These are phyloP conservation scores for Malus domestica DNA, from an alignment of 306 rosid species.

Conservation along the genomic window ASM211411v1 NC_041799.1:6552001-6552500, in stretches of 20 bases:
- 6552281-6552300: neutral
- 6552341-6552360: neutral
- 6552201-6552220: neutral
- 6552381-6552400: slow-evolving; percentile 98
- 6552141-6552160: slow-evolving; percentile 68
- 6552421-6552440: slow-evolving; percentile 88
- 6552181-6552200: slow-evolving; percentile 12
- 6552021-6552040: neutral
- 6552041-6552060: neutral
- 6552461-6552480: slow-evolving; percentile 4
- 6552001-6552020: neutral
- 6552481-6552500: neutral
- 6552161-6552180: slow-evolving; percentile 88
- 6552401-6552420: slow-evolving; percentile 83
- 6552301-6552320: neutral
- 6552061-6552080: neutral
- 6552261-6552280: neutral
- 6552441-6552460: slow-evolving; percentile 69
- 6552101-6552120: slow-evolving; percentile 97
- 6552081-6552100: slow-evolving; percentile 87
- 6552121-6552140: slow-evolving; percentile 87
- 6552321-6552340: neutral
- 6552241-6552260: neutral
- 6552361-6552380: slow-evolving; percentile 88
- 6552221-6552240: neutral